A percentile compares a stretch with the other conserved stretches of the same genome.
Evolutionary conservation across 2,329 filamentous ascomycete genomes (phyloP).

Genomic region (Sporothrix variecibatus): DNA sequence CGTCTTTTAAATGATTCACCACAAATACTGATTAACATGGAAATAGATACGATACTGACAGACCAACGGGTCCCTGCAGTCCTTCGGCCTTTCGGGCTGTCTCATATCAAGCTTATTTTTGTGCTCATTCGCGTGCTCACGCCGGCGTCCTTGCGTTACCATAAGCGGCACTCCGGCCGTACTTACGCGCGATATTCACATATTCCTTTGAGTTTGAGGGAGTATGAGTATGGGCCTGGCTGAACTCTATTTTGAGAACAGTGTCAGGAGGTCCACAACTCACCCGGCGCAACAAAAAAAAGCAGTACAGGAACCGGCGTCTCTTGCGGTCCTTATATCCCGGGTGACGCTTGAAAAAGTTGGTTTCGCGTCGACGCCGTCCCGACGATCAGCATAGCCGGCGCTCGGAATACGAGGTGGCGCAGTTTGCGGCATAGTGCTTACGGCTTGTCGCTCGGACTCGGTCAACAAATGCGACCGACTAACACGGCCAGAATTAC

Average conservation of each 20-base stretch:
- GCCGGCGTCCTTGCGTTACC: neutral
- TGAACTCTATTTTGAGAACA: neutral
- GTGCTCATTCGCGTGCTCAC: neutral
- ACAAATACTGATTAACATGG: too few relatives aligned
- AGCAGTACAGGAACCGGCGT: neutral
- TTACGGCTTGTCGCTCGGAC: neutral
- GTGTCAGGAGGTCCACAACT: neutral
- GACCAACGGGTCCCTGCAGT: neutral
- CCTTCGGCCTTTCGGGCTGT: neutral
- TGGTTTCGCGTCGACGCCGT: neutral
- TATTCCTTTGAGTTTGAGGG: neutral
- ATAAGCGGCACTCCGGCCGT: neutral
- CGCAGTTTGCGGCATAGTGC: neutral
- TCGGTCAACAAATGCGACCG: neutral
- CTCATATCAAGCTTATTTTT: constrained; percentile 4
- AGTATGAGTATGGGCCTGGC: neutral
- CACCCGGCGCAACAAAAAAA: neutral
- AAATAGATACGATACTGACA: neutral
- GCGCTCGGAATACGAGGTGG: neutral
- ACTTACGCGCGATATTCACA: neutral
- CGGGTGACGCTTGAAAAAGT: neutral
- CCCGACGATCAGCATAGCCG: neutral
- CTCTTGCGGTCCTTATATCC: neutral
- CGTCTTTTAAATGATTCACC: neutral
- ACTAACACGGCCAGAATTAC: neutral